Base-by-base conservation (phyloP, 1,284 basidiomycete species). In the Apiotrichum porosum region DNA sequence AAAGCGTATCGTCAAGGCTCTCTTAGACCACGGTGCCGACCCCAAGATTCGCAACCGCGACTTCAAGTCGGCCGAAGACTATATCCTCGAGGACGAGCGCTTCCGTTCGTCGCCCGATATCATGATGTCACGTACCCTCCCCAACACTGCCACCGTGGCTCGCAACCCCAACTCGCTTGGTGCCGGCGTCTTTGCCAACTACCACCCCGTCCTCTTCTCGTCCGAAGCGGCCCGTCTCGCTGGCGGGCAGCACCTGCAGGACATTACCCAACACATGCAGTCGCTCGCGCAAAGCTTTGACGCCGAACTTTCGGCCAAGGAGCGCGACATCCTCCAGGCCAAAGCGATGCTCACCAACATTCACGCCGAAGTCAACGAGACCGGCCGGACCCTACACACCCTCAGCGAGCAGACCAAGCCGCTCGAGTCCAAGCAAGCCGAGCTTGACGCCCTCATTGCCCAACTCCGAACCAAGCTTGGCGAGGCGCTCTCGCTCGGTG, bases 11-110 rank as follows among this genome's bases (percentile, higher is more conserved):
- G 93, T 98, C 58, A 94, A 94, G 68, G 80, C 97, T 17, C 80
- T 99, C 44, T 85, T 99, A 48, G 94, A 98, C 71, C 89, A 97
- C 63, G 93, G 92, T 8, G 95, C 92, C 2, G 89, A 98, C 68
- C 91, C 95, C 6, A 97, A 97, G 75, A 84, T 98, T 56, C 80
- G 84, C 51, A 99, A 99, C 70, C 82, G 85, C 52, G 95, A 99
- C 65, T 89, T 91, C 51, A 97, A 97, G 77, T 93, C 85, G 54
- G 89, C 95, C 9, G 95, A 99, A 74, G 95, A 98, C 70, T 99
- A 98, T 66, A 98, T 99, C 56, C 80, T 98, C 32, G 95, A 98
- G 69, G 95, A 99, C 68, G 95, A 97, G 71, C 84, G 93, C 32
- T 97, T 97, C 77, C 82, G 94, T 26, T 88, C 88, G 0, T 94